Percentiles rank a stretch among this genome's conserved stretches.
Evolutionary conservation across 345 rosid species (phyloP).

Genomic region (Eucalyptus grandis): DNA sequence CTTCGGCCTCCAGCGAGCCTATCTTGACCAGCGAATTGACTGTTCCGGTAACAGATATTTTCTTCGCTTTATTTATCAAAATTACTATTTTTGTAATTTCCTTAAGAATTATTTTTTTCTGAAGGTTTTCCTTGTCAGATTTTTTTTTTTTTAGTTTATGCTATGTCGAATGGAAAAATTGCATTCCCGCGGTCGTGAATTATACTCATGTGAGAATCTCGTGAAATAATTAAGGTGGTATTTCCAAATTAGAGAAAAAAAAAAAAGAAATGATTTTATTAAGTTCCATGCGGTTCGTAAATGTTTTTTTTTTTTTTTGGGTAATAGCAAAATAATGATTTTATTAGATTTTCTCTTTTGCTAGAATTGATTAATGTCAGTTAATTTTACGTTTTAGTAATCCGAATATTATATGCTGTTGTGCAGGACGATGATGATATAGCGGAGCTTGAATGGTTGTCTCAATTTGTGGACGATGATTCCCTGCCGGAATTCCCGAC

Average conservation of each 20-base stretch:
- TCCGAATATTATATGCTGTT: background rate
- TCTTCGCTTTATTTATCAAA: background rate
- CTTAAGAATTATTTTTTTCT: background rate
- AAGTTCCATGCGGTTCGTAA: background rate
- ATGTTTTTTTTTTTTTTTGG: background rate
- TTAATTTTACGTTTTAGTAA: background rate
- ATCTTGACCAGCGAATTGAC: constrained; percentile 12
- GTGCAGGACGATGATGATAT: constrained; percentile 25
- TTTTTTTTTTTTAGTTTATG: background rate
- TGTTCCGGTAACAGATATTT: constrained; percentile 6
- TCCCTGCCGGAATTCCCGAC: constrained; percentile 14
- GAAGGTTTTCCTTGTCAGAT: background rate
- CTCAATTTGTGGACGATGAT: constrained; percentile 33
- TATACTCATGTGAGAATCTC: background rate
- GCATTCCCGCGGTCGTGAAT: background rate
- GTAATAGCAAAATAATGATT: background rate
- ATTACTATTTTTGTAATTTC: background rate
- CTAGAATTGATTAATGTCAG: background rate
- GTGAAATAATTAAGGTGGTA: background rate
- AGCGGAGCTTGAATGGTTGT: constrained; percentile 33
- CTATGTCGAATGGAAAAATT: background rate
- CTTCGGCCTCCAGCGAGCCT: background rate
- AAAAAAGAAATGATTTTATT: background rate
- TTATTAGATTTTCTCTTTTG: background rate
- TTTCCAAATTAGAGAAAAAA: background rate